phyloP scores from a whole-genome alignment of 1,284 basidiomycete species.

The Puccinia coronata region DNA sequence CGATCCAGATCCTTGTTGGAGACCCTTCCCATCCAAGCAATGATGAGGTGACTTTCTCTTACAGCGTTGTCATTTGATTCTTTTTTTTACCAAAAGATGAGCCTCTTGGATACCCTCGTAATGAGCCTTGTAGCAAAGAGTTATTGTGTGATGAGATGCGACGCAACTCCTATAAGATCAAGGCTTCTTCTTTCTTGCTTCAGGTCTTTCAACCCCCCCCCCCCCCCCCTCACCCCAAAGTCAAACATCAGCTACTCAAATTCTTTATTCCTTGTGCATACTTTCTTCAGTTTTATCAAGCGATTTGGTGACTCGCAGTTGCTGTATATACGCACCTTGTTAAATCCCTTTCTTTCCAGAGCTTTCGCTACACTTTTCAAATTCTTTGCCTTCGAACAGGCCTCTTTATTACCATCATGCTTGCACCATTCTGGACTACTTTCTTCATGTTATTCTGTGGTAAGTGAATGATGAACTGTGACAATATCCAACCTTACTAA shows the following conservation, averaged over 20 bases:
- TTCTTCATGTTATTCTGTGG: neutral
- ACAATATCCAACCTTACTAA: neutral
- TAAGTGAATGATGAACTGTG: neutral
- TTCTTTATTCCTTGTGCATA: neutral
- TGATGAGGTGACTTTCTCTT: neutral
- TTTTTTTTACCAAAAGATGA: neutral
- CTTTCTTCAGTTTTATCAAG: neutral
- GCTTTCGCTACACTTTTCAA: neutral
- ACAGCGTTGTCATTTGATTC: neutral
- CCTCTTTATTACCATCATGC: no score
- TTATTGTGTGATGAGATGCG: neutral
- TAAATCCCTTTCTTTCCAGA: neutral
- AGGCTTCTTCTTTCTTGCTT: neutral
- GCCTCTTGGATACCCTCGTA: neutral
- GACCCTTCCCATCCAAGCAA: neutral
- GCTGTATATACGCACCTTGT: neutral
- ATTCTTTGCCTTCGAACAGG: neutral
- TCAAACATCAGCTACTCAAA: neutral
- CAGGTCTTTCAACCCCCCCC: neutral
- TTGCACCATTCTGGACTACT: conserved; percentile 15
- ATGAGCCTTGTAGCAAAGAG: neutral
- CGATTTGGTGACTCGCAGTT: neutral
- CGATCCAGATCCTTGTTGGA: neutral
- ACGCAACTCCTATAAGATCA: neutral
- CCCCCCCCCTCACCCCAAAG: neutral